Conservation (phyloP, 148 eudicot genomes). For the Pharnaceum exiguum region DNA sequence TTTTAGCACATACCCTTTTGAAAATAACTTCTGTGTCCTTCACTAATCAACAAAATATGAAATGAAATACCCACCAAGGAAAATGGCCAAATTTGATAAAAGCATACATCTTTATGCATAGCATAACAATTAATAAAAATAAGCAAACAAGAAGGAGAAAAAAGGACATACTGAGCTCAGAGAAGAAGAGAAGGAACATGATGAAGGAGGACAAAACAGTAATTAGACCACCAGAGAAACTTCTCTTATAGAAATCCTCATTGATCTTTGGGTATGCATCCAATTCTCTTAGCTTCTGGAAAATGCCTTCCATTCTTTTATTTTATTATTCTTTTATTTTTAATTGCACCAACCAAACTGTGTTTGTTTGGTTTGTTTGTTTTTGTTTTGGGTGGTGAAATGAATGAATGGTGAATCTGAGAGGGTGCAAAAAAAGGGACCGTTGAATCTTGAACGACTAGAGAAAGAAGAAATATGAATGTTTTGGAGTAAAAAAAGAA, state of each 20-base stretch:
- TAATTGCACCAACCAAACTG: neutral
- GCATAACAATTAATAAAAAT: too few species aligned
- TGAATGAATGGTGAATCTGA: conserved; percentile 5
- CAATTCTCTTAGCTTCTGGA: conserved; percentile 58
- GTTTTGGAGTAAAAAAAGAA: too few species aligned
- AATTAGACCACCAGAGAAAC: conserved; percentile 85
- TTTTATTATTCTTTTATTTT: neutral
- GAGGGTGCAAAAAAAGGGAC: neutral
- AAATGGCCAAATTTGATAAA: neutral
- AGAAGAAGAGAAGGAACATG: conserved; percentile 71
- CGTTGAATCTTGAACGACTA: conserved; percentile 8
- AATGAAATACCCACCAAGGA: neutral
- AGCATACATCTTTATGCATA: conserved; percentile 2
- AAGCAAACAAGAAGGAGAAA: neutral
- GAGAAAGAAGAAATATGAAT: too few species aligned
- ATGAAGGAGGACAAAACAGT: conserved; percentile 60
- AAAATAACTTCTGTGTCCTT: neutral
- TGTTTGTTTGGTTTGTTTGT: neutral
- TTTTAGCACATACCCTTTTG: neutral
- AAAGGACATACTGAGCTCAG: conserved; percentile 63
- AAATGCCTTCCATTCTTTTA: conserved; percentile 45
- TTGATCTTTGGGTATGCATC: conserved; percentile 94
- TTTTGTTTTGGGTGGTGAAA: neutral
- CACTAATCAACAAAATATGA: neutral
- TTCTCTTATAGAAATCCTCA: conserved; percentile 86